These are phyloP conservation scores for Rhizophora apiculata DNA, from an alignment of 345 rosid species.

Conservation along the genomic window DNA sequence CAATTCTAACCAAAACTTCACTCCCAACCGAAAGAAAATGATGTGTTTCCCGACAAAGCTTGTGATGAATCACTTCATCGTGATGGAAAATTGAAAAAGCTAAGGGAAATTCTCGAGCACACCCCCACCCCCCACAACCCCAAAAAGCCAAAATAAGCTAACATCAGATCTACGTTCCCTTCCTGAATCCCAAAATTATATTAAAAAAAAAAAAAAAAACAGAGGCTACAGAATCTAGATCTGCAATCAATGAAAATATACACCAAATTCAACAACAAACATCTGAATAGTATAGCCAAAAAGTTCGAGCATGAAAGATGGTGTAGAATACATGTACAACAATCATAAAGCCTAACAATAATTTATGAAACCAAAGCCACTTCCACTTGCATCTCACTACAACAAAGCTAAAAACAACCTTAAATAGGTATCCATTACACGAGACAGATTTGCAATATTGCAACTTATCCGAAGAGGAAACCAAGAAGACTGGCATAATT, in stretches of 20 bases:
- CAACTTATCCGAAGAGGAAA: too few relatives aligned
- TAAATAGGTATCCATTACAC: neutral
- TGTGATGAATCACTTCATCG: too few relatives aligned
- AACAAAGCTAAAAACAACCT: neutral
- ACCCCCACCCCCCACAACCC: neutral
- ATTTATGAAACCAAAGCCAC: too few relatives aligned
- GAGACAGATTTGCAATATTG: too few relatives aligned
- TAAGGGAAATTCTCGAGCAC: neutral
- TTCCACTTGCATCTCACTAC: neutral
- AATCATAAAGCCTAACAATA: neutral
- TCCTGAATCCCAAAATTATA: neutral
- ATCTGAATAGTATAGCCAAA: neutral
- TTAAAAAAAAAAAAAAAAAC: neutral
- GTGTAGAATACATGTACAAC: neutral
- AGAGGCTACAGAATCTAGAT: conserved; percentile 5
- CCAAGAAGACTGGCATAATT: too few relatives aligned
- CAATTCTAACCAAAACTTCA: too few relatives aligned
- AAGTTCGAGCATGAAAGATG: neutral
- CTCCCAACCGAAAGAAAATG: neutral
- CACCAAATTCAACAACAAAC: neutral
- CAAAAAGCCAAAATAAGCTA: neutral
- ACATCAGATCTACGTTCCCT: neutral
- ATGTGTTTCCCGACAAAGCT: too few relatives aligned
- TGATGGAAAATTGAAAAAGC: neutral
- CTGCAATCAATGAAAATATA: conserved; percentile 1